These are phyloP conservation scores for Sarocladiaceae sp. DNA, from an alignment of 2,329 filamentous ascomycete species.

Conservation along the genomic window DNA sequence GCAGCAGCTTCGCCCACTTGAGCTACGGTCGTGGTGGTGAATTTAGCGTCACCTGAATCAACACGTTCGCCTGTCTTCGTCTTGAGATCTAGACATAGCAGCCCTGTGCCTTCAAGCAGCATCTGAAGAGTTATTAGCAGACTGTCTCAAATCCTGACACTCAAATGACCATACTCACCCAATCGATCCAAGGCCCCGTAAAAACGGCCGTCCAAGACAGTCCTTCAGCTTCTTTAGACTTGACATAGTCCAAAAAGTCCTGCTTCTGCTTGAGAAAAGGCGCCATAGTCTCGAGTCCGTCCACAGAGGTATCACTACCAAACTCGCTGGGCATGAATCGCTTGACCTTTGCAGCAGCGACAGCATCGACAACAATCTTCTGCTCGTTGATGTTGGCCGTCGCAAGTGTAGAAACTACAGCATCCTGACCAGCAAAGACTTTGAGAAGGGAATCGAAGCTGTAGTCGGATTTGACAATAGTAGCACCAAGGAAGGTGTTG, in stretches of 20 bases:
- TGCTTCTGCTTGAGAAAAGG: background rate
- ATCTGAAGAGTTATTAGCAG: background rate
- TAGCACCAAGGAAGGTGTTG: background rate
- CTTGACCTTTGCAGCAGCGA: background rate
- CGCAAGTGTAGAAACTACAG: background rate
- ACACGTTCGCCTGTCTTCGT: background rate
- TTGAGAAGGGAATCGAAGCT: background rate
- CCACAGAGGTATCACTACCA: background rate
- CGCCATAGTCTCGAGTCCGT: background rate
- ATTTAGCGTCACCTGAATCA: background rate
- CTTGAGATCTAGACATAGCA: background rate
- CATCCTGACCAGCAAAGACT: background rate
- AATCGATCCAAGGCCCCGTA: background rate
- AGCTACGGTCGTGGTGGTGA: background rate
- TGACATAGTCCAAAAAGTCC: background rate
- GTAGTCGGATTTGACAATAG: background rate
- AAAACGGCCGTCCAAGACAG: background rate
- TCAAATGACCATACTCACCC: background rate
- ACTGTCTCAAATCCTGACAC: background rate
- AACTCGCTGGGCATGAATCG: background rate
- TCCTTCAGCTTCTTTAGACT: background rate
- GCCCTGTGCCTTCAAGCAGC: background rate
- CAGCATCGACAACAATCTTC: background rate
- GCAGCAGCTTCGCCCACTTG: background rate
- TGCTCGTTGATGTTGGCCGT: background rate